Evolutionary conservation across 768 basidiomycete genomes (phyloP).

Genomic region (Saitozyma podzolica): DNA sequence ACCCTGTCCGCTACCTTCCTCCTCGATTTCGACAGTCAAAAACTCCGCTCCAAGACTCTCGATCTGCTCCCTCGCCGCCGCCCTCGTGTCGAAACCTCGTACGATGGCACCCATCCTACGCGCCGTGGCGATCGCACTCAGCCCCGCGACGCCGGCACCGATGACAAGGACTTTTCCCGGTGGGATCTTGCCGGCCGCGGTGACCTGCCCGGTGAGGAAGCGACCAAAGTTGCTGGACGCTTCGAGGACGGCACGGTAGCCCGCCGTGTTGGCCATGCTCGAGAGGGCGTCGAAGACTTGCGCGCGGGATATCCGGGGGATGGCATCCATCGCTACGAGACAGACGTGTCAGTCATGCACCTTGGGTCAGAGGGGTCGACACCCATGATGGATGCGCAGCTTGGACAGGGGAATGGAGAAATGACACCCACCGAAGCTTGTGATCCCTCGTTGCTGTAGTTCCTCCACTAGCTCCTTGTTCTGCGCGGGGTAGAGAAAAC

Average conservation of each 20-base stretch:
- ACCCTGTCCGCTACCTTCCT: slow-evolving; percentile 77
- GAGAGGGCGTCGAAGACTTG: slow-evolving; percentile 87
- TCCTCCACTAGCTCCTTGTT: slow-evolving; percentile 73
- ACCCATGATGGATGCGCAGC: neutral
- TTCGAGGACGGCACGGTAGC: slow-evolving; percentile 87
- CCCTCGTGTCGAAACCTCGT: slow-evolving; percentile 81
- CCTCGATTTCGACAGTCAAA: slow-evolving; percentile 74
- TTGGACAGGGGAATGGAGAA: neutral
- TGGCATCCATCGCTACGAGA: slow-evolving; percentile 69
- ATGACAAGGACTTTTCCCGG: slow-evolving; percentile 85
- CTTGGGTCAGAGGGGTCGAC: neutral
- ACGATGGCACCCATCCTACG: slow-evolving; percentile 80
- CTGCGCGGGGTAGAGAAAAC: slow-evolving; percentile 79
- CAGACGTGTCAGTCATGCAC: no score
- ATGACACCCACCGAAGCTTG: slow-evolving; percentile 62
- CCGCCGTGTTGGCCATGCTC: slow-evolving; percentile 93
- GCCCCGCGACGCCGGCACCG: slow-evolving; percentile 83
- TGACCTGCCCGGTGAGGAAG: slow-evolving; percentile 86
- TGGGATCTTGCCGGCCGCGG: slow-evolving; percentile 73
- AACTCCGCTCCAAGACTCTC: slow-evolving; percentile 88
- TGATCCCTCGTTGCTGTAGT: slow-evolving; percentile 66
- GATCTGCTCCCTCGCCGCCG: slow-evolving; percentile 83
- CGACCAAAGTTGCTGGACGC: slow-evolving; percentile 86
- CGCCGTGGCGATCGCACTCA: slow-evolving; percentile 83
- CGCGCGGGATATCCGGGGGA: slow-evolving; percentile 85